Evolutionary conservation across 495 filamentous ascomycete species (phyloP), one percentile per base, ranked within the genome.

Genomic region (Terfezia claveryi): DNA sequence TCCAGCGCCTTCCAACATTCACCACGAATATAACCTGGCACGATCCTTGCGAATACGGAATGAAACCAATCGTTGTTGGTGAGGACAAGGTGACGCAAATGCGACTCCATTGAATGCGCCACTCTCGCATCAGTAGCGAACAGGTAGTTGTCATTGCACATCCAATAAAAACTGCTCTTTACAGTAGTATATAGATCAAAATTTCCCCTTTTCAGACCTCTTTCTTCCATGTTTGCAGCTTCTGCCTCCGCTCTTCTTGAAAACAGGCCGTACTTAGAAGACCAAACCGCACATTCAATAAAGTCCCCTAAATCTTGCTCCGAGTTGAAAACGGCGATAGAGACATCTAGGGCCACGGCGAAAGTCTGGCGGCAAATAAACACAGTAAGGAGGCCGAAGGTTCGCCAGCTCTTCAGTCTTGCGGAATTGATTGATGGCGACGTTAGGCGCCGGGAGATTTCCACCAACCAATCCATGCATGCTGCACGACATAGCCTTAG

Each of bases 281-380:
- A 2, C 2, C 41, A 49, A 27, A 68, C 64, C 9, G 66, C 63
- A 54, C 73, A 72, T 55, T 71, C 59, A 0, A 67, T 53, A 14
- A 72, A 64, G 8, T 68, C 63, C 10, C 71, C 66, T 17, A 70
- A 52, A 56, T 66, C 62, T 8, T 4, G 52, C 6, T 62, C 55
- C 2, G 14, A 14, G 41, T 49, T 49, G 2, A 69, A 63, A 5
- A 61, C 7, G 32, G 58, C 38, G 10, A 55, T 23, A 59, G 62
- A 38, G 61, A 62, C 20, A 12, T 23, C 11, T 38, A 36, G 41
- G 20, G 70, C 67, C 0, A 64, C 56, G 49, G 70, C 64, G 53
- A 68, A 73, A 1, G 64, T 68, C 36, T 50, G 54, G 6, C 56
- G 54, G 55, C 71, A 72, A 3, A 65, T 67, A 37, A 55, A 52